Conservation (phyloP, 177 flowering plant species). For the Vitis hybrid region DNA sequence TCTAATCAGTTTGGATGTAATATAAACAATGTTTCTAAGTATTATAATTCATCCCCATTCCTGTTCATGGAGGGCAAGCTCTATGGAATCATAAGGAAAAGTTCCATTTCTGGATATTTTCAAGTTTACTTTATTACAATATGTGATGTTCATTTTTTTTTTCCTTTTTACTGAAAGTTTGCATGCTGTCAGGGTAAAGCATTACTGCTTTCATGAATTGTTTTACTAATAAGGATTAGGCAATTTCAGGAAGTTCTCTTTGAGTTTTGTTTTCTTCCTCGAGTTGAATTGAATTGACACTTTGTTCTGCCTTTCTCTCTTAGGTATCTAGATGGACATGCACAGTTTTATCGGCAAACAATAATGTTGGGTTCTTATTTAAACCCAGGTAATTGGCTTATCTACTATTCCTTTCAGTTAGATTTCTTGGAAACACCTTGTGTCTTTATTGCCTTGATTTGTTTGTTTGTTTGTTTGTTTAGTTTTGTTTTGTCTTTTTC, state of each 20-base stretch:
- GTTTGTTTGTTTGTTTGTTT: neutral
- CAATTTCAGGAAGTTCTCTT: neutral
- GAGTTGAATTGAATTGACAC: neutral
- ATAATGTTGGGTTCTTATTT: slow-evolving; percentile 64
- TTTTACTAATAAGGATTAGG: no score
- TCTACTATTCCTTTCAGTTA: neutral
- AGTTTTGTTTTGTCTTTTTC: no score
- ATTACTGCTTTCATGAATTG: no score
- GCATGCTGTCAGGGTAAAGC: neutral
- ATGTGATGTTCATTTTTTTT: no score
- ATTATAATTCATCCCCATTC: no score
- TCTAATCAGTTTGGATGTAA: neutral
- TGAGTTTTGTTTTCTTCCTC: neutral
- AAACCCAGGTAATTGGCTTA: slow-evolving; percentile 63
- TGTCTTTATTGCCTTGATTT: neutral
- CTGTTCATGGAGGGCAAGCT: no score
- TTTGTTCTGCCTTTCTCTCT: neutral
- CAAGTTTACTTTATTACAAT: no score
- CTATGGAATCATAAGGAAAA: no score
- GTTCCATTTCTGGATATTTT: no score
- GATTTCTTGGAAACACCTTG: neutral
- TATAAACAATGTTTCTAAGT: no score
- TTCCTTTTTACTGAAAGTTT: no score
- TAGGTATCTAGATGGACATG: slow-evolving; percentile 81
- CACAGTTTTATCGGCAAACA: slow-evolving; percentile 79